Evolutionary conservation across 495 filamentous ascomycete species (phyloP).

Genomic region (Aspergillus ellipticus): DNA sequence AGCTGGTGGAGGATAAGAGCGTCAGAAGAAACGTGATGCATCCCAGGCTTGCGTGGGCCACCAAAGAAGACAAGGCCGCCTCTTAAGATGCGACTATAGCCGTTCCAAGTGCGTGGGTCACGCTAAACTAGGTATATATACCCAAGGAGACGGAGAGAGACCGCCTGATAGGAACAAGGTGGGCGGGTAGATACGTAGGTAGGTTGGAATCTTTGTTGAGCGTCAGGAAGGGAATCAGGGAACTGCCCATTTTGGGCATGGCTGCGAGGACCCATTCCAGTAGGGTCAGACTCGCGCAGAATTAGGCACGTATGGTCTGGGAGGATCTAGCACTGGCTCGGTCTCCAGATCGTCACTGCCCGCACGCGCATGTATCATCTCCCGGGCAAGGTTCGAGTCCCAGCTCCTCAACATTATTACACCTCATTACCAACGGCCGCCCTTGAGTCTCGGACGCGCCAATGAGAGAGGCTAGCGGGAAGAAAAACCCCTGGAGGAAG

Average conservation of each 20-base stretch:
- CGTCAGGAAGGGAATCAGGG: background rate
- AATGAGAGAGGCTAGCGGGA: conserved; percentile 5
- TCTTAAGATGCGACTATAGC: conserved; percentile 18
- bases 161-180: conserved; percentile 9
- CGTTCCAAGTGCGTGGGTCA: conserved; percentile 23
- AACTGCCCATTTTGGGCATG: conserved; percentile 10
- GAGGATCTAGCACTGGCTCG: background rate
- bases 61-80: conserved; percentile 7
- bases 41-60: conserved; percentile 14
- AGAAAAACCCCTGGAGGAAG: conserved; percentile 2
- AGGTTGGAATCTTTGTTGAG: background rate
- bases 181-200: conserved; percentile 13
- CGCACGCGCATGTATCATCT: background rate
- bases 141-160: conserved; percentile 3
- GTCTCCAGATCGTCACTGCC: conserved; percentile 8
- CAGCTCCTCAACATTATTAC: conserved; percentile 4
- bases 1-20: background rate
- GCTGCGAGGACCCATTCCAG: background rate
- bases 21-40: conserved; percentile 9
- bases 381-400: conserved; percentile 2
- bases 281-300: background rate
- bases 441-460: background rate
- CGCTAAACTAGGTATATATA: conserved; percentile 14
- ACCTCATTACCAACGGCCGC: background rate
- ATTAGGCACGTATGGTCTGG: background rate